Evolutionary conservation across 352 stramenopile species (phyloP).

Genomic region (Aphanomyces astaci): DNA sequence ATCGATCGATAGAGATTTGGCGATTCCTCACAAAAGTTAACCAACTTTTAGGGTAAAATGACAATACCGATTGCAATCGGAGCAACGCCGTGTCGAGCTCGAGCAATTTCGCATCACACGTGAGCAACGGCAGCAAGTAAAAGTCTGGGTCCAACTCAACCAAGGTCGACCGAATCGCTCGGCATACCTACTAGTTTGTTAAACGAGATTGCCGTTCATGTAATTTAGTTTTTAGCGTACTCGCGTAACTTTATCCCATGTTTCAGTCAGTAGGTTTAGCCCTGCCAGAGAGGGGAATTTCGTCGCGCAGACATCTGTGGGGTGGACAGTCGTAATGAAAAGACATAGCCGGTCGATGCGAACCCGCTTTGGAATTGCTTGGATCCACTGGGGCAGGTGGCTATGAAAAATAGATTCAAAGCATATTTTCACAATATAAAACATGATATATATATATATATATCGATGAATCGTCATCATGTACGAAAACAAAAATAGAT

Average conservation of each 20-base stretch:
- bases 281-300: conserved; percentile 41
- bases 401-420: too few relatives aligned
- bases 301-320: conserved; percentile 54
- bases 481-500: too few relatives aligned
- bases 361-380: conserved; percentile 29
- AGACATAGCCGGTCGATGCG: conserved; percentile 60
- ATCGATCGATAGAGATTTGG: too few relatives aligned
- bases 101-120: conserved; percentile 30
- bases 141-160: conserved; percentile 31
- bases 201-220: too few relatives aligned
- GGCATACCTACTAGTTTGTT: conserved; percentile 52
- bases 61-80: conserved; percentile 17
- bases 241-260: background rate
- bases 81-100: background rate
- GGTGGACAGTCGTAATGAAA: conserved; percentile 67
- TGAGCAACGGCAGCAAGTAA: conserved; percentile 57
- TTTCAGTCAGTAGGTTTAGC: conserved; percentile 29
- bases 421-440: too few relatives aligned
- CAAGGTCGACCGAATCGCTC: conserved; percentile 36
- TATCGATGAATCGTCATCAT: too few relatives aligned
- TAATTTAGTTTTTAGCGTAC: too few relatives aligned
- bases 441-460: too few relatives aligned
- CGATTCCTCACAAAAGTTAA: too few relatives aligned
- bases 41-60: too few relatives aligned
- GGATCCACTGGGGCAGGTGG: background rate